phyloP scores from a whole-genome alignment of 108 stramenopile genomes.

The Cylindrotheca fusiformis region DNA sequence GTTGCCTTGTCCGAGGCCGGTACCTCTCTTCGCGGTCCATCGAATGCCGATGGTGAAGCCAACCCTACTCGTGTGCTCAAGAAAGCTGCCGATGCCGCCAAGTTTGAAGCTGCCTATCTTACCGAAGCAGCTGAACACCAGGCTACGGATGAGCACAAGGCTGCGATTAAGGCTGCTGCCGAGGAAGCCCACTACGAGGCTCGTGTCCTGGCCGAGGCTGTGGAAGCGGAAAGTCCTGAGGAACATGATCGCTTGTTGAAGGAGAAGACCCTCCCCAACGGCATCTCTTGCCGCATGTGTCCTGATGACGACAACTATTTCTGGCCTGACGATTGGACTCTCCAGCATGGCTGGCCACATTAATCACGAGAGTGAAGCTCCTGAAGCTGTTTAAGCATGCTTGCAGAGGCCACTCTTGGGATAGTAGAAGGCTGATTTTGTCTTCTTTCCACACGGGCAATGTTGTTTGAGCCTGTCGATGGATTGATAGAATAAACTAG shows the following conservation, averaged over 20 bases:
- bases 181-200: not conserved
- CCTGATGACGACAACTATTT: not conserved
- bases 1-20: not conserved
- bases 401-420: too few species aligned
- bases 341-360: not conserved
- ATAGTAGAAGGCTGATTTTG: too few species aligned
- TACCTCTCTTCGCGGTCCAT: not conserved
- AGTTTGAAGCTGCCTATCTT: not conserved
- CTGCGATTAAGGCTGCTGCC: not conserved
- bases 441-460: too few species aligned
- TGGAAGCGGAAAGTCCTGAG: not conserved
- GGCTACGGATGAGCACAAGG: not conserved
- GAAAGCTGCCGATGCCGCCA: not conserved
- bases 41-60: not conserved
- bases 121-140: not conserved
- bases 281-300: not conserved
- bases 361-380: not conserved
- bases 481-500: too few species aligned
- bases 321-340: not conserved
- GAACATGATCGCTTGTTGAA: not conserved
- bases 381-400: not conserved
- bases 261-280: not conserved
- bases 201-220: not conserved
- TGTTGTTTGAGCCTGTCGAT: too few species aligned
- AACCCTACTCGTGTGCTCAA: not conserved